phyloP scores from a whole-genome alignment of 805 yeast species.

The Tetrapisispora nanseiensis region DNA sequence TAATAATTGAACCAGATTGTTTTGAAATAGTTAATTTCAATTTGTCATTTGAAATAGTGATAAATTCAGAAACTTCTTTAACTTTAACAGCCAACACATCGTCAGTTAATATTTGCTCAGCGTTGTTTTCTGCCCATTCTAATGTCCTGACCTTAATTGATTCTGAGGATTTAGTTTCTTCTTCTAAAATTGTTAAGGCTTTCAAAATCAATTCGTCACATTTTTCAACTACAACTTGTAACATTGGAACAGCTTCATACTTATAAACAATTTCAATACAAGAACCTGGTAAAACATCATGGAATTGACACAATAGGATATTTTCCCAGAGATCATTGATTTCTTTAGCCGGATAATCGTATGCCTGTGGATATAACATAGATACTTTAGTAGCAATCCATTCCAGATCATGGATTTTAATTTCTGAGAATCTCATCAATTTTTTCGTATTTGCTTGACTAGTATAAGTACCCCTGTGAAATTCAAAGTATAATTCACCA shows the following conservation, averaged over 20 bases:
- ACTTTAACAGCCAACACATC: not conserved
- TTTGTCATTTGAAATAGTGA: constrained; percentile 49
- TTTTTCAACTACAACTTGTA: constrained; percentile 43
- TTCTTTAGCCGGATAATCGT: constrained; percentile 61
- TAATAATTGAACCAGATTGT: constrained; percentile 50
- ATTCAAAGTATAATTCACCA: constrained; percentile 90
- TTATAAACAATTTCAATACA: constrained; percentile 89
- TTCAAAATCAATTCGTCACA: constrained; percentile 44
- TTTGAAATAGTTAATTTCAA: constrained; percentile 45
- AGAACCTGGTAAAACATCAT: constrained; percentile 96
- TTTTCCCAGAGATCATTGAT: constrained; percentile 78
- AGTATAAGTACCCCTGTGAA: constrained; percentile 95
- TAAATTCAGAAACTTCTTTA: constrained; percentile 31
- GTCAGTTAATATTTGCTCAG: constrained; percentile 30
- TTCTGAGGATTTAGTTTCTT: constrained; percentile 7
- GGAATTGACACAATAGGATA: constrained; percentile 85
- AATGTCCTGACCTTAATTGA: constrained; percentile 38
- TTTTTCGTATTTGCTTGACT: constrained; percentile 83
- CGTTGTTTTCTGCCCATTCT: constrained; percentile 40
- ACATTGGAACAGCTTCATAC: constrained; percentile 77
- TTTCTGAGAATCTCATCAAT: constrained; percentile 67
- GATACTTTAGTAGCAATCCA: constrained; percentile 72
- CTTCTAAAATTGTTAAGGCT: constrained; percentile 39
- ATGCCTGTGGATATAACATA: constrained; percentile 34
- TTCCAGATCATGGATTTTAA: constrained; percentile 77